phyloP scores from a whole-genome alignment of 2,329 filamentous ascomycete genomes.

The Cordyceps pruinosa region DNA sequence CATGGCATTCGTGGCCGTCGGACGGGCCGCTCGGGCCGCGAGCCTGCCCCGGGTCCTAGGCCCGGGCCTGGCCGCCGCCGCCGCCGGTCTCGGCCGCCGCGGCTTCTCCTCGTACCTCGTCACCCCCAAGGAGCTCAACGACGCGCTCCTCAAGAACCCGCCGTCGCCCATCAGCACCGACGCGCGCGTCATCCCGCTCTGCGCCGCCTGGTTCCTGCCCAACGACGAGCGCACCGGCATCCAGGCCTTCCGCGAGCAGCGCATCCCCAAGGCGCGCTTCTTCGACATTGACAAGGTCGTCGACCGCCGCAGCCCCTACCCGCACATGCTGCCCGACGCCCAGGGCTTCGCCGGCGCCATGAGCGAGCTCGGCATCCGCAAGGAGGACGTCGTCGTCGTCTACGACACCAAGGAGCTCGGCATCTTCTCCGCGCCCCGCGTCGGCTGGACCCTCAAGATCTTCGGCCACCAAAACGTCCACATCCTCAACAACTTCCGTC shows the following conservation, averaged over 20 bases:
- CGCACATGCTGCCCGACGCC: slow-evolving; percentile 87
- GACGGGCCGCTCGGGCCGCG: slow-evolving; percentile 35
- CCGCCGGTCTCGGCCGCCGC: slow-evolving; percentile 21
- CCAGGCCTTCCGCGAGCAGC: slow-evolving; percentile 71
- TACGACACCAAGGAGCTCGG: slow-evolving; percentile 89
- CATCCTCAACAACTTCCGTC: slow-evolving; percentile 87
- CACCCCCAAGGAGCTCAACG: slow-evolving; percentile 71
- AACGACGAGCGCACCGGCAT: slow-evolving; percentile 81
- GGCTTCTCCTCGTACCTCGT: slow-evolving; percentile 76
- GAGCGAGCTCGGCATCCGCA: slow-evolving; percentile 78
- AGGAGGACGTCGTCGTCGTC: slow-evolving; percentile 85
- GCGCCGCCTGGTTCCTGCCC: slow-evolving; percentile 92
- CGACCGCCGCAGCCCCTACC: slow-evolving; percentile 80
- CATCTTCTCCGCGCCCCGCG: slow-evolving; percentile 88
- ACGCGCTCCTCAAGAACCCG: slow-evolving; percentile 76
- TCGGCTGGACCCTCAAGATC: slow-evolving; percentile 85
- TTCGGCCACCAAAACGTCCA: slow-evolving; percentile 89
- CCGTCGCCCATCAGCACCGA: slow-evolving; percentile 72
- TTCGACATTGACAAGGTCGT: slow-evolving; percentile 93
- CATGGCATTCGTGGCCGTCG: slow-evolving; percentile 39
- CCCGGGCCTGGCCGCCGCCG: slow-evolving; percentile 21
- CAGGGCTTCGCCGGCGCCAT: slow-evolving; percentile 81
- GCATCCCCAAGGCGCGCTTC: slow-evolving; percentile 86
- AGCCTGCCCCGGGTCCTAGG: slow-evolving; percentile 31
- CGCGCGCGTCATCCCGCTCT: slow-evolving; percentile 79